Evolutionary conservation across 2,329 filamentous ascomycete species (phyloP), one percentile per base, ranked within the genome.

Genomic region (Pseudogymnoascus sp.): DNA sequence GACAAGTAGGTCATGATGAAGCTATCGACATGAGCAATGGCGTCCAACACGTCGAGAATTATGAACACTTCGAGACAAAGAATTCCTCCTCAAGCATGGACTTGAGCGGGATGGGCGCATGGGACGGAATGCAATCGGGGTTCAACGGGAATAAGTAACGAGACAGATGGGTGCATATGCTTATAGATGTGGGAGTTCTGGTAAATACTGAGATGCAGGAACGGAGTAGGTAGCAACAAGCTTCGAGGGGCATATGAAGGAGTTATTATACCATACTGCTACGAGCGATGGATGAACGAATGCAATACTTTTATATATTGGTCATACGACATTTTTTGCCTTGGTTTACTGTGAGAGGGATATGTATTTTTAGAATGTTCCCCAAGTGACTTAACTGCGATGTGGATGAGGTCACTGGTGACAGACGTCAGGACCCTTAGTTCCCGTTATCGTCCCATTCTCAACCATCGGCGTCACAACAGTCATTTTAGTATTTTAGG

Each of bases 401-500:
- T 54, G 47, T 54, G 47, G 43, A 54, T 54, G 47, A 54, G 47
- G 47, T 54, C 47, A 54, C 47, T 54, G 16, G 47, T 32, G 47
- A 54, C 47, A 54, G 47, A 54, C 47, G 47, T 54, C 47, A 54
- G 47, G 28, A 32, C 47, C 47, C 47, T 54, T 54, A 54, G 47
- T 54, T 54, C 11, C 28, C 47, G 47, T 32, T 32, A 54, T 54
- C 47, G 18, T 54, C 47, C 47, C 47, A 54, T 54, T 54, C 47
- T 54, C n/a, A 32, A 54, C 9, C 47, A 18, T 6, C n/a, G 8
- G 25, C 43, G 47, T 54, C 47, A 54, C 47, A 54, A 14, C 38
- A 54, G n/a, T 25, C 25, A 54, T 54, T 54, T 32, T 54, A 54
- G 47, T 54, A 54, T 54, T 54, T 54, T 54, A 54, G 47, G 47